A percentile compares a stretch with the other conserved stretches of the same genome.
These are phyloP conservation scores for Lactuca saligna DNA, from an alignment of 129 eudicot species.

Conservation along the genomic window DNA sequence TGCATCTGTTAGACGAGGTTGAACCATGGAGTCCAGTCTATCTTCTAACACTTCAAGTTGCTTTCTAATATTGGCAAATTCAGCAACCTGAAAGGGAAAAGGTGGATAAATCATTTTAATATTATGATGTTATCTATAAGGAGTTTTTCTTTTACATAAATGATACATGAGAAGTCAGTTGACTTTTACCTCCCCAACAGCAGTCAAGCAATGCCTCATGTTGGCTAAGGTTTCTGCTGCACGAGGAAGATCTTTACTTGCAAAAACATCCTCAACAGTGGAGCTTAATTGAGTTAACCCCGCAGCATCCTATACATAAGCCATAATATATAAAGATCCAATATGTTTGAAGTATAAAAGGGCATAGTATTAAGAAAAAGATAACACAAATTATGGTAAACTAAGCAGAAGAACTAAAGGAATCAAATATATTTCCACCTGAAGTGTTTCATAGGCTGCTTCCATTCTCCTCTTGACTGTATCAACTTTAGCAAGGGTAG, in stretches of 20 bases:
- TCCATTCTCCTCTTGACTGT: constrained; percentile 96
- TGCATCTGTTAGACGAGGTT: constrained; percentile 94
- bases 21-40: constrained; percentile 97
- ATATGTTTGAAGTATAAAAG: background rate
- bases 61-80: constrained; percentile 95
- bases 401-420: constrained; percentile 16
- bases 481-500: constrained; percentile 92
- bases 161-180: background rate
- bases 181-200: constrained; percentile 86
- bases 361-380: constrained; percentile 11
- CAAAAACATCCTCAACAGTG: constrained; percentile 98
- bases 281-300: constrained; percentile 97
- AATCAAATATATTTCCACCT: constrained; percentile 51
- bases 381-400: background rate
- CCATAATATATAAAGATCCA: background rate
- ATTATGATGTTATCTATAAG: background rate
- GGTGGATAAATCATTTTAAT: background rate
- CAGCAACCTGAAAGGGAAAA: constrained; percentile 77
- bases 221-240: constrained; percentile 98
- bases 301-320: constrained; percentile 83
- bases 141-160: constrained; percentile 7
- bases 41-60: constrained; percentile 99
- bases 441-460: constrained; percentile 93
- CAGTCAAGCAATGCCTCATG: constrained; percentile 97
- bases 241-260: constrained; percentile 98